Base-by-base conservation (phyloP, 129 eudicot genomes). In the Saussurea involucrata region DNA sequence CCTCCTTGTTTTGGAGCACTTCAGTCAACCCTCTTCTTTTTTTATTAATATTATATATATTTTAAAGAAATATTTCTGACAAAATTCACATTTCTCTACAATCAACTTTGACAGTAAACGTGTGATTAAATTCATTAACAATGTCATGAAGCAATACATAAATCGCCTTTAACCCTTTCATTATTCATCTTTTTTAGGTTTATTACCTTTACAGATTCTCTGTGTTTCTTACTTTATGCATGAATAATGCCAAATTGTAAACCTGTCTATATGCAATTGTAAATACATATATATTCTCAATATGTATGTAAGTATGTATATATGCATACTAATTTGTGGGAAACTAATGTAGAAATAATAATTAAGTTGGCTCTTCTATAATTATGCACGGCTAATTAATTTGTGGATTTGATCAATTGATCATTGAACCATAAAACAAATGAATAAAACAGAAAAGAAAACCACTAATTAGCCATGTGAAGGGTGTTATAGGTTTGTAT, bases 1-100 rank as follows among this genome's bases (percentile, higher is more conserved):
- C 86, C 89, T 84, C 89, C 85, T 74, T 84, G 76, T 72, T 80
- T 81, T 81, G 85, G 86, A 77, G 82, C 89, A 79, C 53, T 72
- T 74, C 88, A 63, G 86, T 84, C 85, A 79, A 87, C 87, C 58
- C 58, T 71, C 55, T 37, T 58, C 4, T 25, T 83, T 73, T 72
- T 74, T 63, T 46, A 78, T 76, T 46, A 77, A 32, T 72, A 22
- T 24, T 32, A 28, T 32, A 34, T 66, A 40, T 61, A 57, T 69
- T 67, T 69, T 76, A 69, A 31, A 64, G 58, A 73, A 31, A 53
- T 76, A 71, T 72, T 73, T 78, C 83, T 83, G 86, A 78, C 86
- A 83, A 24, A 63, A 77, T 57, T 77, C 83, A 66, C 83, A 68
- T 12, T 72, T 73, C 60, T 83, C 83, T 83, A 78, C 86, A 83